phyloP scores from a whole-genome alignment of 176 grass and related monocot species.

The Musa itinerans region DNA sequence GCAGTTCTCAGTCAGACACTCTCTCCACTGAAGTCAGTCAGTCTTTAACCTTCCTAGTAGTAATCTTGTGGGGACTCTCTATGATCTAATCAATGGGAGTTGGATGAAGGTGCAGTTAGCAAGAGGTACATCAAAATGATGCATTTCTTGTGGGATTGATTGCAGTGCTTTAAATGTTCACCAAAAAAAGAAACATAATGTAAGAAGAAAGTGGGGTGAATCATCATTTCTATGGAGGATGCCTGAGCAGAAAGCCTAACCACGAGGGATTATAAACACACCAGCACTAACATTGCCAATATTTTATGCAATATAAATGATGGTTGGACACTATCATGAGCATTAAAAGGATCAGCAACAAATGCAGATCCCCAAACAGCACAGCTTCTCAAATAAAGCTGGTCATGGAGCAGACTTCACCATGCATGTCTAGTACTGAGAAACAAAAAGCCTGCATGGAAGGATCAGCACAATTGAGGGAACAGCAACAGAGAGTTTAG shows the following conservation, averaged over 20 bases:
- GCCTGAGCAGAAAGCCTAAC: not conserved
- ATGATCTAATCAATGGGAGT: too few species aligned
- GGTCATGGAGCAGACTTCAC: not conserved
- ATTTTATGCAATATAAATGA: not conserved
- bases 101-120: too few species aligned
- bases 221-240: not conserved
- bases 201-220: not conserved
- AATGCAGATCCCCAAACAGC: not conserved
- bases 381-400: constrained; percentile 7
- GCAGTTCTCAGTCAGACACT: too few species aligned
- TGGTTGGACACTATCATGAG: not conserved
- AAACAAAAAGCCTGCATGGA: not conserved
- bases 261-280: not conserved
- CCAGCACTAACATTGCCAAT: not conserved
- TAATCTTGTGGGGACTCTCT: too few species aligned
- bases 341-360: not conserved
- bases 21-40: too few species aligned
- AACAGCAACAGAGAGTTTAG: not conserved
- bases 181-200: too few species aligned
- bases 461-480: not conserved
- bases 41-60: too few species aligned
- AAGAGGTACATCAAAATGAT: too few species aligned
- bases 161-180: not conserved
- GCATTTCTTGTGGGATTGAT: too few species aligned
- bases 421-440: constrained; percentile 1